phyloP scores from a whole-genome alignment of 495 filamentous ascomycete species.

The Podospora pseudocomata region DNA sequence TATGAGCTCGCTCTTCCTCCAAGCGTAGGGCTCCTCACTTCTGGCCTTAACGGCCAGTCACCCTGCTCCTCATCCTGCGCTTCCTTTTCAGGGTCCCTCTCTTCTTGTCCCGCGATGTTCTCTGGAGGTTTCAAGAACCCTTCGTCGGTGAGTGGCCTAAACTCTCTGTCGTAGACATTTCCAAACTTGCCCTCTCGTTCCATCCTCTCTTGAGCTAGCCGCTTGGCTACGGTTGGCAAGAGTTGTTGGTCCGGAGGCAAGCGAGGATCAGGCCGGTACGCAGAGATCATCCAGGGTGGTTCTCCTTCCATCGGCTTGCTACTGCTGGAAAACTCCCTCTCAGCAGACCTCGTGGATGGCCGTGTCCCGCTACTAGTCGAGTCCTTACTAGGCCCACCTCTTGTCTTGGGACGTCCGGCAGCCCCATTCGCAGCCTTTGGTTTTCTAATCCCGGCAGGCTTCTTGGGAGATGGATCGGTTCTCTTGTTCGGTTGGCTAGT shows the following conservation, averaged over 20 bases:
- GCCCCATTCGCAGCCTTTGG: slow-evolving; percentile 39
- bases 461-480: slow-evolving; percentile 47
- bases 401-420: slow-evolving; percentile 59
- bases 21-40: slow-evolving; percentile 42
- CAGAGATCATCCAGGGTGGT: slow-evolving; percentile 88
- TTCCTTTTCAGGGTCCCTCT: slow-evolving; percentile 28
- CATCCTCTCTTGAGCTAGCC: slow-evolving; percentile 92
- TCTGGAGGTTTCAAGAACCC: slow-evolving; percentile 48
- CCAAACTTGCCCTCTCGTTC: slow-evolving; percentile 83
- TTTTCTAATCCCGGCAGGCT: slow-evolving; percentile 40
- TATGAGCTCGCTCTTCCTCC: slow-evolving; percentile 50
- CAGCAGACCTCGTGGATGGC: slow-evolving; percentile 52
- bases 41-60: slow-evolving; percentile 46
- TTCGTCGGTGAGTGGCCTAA: slow-evolving; percentile 67
- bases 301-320: slow-evolving; percentile 84
- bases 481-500: slow-evolving; percentile 42
- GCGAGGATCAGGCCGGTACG: slow-evolving; percentile 93
- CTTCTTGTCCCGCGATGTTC: slow-evolving; percentile 11
- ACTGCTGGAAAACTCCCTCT: slow-evolving; percentile 44
- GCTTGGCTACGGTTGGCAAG: slow-evolving; percentile 86
- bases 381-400: slow-evolving; percentile 50
- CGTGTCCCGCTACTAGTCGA: slow-evolving; percentile 51
- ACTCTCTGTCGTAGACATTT: slow-evolving; percentile 75
- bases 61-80: slow-evolving; percentile 35
- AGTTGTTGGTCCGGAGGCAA: slow-evolving; percentile 94